Base-by-base conservation (phyloP, 2,329 filamentous ascomycete species). In the Trichoderma asperellum region DNA sequence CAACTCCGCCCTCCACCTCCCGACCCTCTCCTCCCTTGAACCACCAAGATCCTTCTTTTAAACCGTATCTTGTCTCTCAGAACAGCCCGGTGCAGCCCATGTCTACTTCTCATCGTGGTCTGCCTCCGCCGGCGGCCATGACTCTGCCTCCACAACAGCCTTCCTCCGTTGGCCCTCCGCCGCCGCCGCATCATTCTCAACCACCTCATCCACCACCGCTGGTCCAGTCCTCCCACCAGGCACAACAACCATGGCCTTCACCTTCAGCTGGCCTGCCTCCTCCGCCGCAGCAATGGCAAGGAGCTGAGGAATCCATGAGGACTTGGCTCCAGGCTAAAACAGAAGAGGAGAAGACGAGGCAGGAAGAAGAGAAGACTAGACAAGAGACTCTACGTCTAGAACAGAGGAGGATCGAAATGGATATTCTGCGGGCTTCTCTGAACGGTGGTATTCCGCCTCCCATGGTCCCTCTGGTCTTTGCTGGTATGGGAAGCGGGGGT, bases 381-480 rank as follows among this genome's bases (percentile, higher is more conserved):
- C 87, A 88, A 74, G 92, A 93, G 78, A 82, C 83, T 37, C 80
- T 92, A 55, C 88, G 89, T 32, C 80, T 93, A 37, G 91, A 94
- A 79, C 91, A 92, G 79, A 84, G 91, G 58, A 90, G 85, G 74
- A 85, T 92, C 68, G 92, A 94, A 79, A 87, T 91, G 76, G 89
- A 89, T 57, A 93, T 94, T 80, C 80, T 94, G 69, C 84, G 86
- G 67, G 89, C 91, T 27, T 91, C 91, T 2, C 78, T 94, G 65
- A 84, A 85, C 66, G 88, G 89, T 47, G 91, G 91, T 12, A 88
- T 94, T 62, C 91, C 92, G 11, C 91, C 91, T 14, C 85, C 89
- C 43, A 88, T 94, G 85, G 86, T 94, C 32, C 92, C 92, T 7
- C 81, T 93, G 70, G 88, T 94, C 29, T 93, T 94, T 78, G 87